Base-by-base conservation (phyloP, 2,329 filamentous ascomycete genomes). In the Ophiostoma ips region DNA sequence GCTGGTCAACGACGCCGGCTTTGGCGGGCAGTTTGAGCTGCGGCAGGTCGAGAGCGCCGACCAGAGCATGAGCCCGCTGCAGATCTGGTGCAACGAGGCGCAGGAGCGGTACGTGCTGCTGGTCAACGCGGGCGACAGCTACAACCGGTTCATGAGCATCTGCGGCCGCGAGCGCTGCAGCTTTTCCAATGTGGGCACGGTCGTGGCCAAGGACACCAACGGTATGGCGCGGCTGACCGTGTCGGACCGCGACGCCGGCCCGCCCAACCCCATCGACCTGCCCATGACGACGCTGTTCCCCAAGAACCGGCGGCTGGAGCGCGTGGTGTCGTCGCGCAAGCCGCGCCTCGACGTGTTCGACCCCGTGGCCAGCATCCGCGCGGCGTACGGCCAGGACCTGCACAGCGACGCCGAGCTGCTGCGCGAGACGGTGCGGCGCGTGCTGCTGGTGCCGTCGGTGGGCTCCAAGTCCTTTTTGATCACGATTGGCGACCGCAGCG, bases 401-500 rank as follows among this genome's bases (percentile, higher is more conserved):
- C n/a, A n/a, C n/a, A 68, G 68, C 51, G 72, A 76, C n/a, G 63
- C 68, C 1, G 81, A 71, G 5, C 60, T 77, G 31, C 61, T 79
- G 30, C 66, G 64, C 24, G 70, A 89, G 64, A 88, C 90, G 15
- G 78, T 87, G 1, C 79, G 87, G 58, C 74, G 87, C 54, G 87
- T 96, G 3, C 79, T 96, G 50, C 79, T 79, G 46, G 72, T 96
- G 48, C 90, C 92, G 18, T 78, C 89, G 1, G 92, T 96, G 19
- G 90, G 88, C n/a, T 95, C 89, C 19, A 96, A 96, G 68, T 88
- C 84, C 19, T 98, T 96, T 71, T 73, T 98, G 35, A 95, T 98
- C 61, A 96, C 92, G 2, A 98, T 96, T 57, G 89, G 85, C 46
- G 92, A 96, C 65, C 79, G 92, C 55, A 87, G 84, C 28, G 89